Conservation (phyloP, 2,329 filamentous ascomycete species). For the Pleoardoris graminearum region DNA sequence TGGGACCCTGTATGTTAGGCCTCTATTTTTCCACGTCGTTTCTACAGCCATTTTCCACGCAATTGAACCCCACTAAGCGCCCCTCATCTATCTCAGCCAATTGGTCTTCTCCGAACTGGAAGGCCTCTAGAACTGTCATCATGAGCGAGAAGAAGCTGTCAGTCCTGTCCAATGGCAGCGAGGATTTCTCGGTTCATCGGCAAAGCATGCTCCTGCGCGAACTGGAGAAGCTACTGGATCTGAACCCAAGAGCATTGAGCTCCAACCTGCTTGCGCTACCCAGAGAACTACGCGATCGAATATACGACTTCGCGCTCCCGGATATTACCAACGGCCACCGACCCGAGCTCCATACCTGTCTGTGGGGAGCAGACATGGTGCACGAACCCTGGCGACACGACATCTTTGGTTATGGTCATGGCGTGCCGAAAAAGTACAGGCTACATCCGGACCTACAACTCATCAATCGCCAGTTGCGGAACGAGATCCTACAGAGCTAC, state of each 20-base stretch:
- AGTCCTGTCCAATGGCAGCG: slow-evolving; percentile 28
- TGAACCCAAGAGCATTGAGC: slow-evolving; percentile 38
- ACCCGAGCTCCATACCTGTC: slow-evolving; percentile 40
- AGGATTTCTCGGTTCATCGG: slow-evolving; percentile 34
- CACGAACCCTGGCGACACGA: slow-evolving; percentile 41
- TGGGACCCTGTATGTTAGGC: not conserved
- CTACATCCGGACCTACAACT: slow-evolving; percentile 31
- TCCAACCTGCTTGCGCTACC: slow-evolving; percentile 39
- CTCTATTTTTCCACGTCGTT: too few relatives aligned
- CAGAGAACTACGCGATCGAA: slow-evolving; percentile 29
- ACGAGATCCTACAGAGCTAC: slow-evolving; percentile 34
- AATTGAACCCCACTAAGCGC: not conserved
- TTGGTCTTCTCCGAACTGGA: too few relatives aligned
- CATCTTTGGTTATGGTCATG: slow-evolving; percentile 35
- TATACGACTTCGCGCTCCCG: slow-evolving; percentile 35
- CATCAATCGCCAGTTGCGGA: slow-evolving; percentile 38
- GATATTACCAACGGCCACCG: slow-evolving; percentile 12
- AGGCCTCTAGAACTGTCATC: not conserved
- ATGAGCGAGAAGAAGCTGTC: slow-evolving; percentile 29
- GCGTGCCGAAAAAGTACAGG: slow-evolving; percentile 25
- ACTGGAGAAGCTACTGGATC: slow-evolving; percentile 38
- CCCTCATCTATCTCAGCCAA: too few relatives aligned
- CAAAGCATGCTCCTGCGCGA: slow-evolving; percentile 41
- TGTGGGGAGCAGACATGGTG: slow-evolving; percentile 42
- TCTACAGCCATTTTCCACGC: not conserved